phyloP scores from a whole-genome alignment of 2,329 filamentous ascomycete species.

The Fusarium equiseti region DNA sequence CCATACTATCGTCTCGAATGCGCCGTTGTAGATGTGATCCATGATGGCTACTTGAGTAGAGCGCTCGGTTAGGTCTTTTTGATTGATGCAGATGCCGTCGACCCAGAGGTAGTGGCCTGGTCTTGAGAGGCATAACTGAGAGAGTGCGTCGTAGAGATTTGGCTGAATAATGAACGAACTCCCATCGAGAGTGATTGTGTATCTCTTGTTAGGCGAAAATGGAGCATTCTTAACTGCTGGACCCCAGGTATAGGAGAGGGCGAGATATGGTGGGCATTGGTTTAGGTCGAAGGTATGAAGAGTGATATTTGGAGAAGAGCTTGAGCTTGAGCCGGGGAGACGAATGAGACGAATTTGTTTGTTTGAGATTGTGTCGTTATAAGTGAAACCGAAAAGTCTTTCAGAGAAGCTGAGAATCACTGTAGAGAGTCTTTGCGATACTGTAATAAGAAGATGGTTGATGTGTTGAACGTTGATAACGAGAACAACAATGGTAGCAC shows the following conservation, averaged over 20 bases:
- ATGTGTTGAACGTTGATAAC: not conserved
- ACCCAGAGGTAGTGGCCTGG: not conserved
- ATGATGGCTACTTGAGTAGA: not conserved
- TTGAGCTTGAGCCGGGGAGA: not conserved
- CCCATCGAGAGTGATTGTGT: not conserved
- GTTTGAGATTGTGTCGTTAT: not conserved
- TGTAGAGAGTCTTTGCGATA: not conserved
- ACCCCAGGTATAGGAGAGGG: not conserved
- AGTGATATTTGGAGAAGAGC: not conserved
- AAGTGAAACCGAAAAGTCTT: not conserved
- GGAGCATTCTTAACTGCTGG: rapidly evolving
- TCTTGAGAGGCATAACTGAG: not conserved
- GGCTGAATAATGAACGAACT: rapidly evolving
- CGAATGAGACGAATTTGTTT: not conserved
- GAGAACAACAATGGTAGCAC: not conserved
- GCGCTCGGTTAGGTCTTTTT: not conserved
- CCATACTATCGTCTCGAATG: not conserved
- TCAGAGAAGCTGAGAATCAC: too few species aligned
- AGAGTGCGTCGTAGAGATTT: not conserved
- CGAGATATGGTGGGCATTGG: not conserved
- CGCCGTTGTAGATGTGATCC: not conserved
- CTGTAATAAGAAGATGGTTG: not conserved
- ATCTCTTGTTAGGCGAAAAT: rapidly evolving
- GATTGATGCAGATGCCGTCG: not conserved
- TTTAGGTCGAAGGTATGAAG: not conserved